These are phyloP conservation scores for Teratosphaeria epicoccoides DNA, from an alignment of 2,329 filamentous ascomycete species.

Conservation along the genomic window DNA sequence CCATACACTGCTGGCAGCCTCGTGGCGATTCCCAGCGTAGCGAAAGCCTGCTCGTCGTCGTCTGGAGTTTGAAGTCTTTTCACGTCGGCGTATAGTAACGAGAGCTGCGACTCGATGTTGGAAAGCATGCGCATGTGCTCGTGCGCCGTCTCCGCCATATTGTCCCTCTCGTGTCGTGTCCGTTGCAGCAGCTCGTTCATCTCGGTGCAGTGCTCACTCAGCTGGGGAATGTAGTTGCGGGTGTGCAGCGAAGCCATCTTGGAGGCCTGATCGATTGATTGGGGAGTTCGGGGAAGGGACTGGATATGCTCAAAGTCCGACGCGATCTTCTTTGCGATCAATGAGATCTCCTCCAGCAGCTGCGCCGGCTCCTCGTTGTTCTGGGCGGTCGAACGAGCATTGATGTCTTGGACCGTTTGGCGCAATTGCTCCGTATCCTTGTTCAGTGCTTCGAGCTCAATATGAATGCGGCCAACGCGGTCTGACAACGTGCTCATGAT, in stretches of 20 bases:
- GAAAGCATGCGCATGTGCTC: conserved; percentile 75
- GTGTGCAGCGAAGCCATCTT: conserved; percentile 56
- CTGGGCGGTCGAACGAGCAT: conserved; percentile 15
- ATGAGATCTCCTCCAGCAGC: conserved; percentile 74
- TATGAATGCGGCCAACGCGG: conserved; percentile 33
- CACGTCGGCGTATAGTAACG: conserved; percentile 61
- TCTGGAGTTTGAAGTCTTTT: conserved; percentile 59
- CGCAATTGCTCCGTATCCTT: conserved; percentile 36
- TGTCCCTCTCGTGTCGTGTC: conserved; percentile 53
- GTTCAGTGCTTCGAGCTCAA: conserved; percentile 31
- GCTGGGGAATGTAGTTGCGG: conserved; percentile 50
- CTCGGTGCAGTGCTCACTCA: conserved; percentile 47
- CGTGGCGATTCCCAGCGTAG: conserved; percentile 67
- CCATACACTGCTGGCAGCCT: conserved; percentile 84
- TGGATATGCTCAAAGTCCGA: conserved; percentile 74
- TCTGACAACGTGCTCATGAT: conserved; percentile 55
- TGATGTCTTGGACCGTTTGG: conserved; percentile 34
- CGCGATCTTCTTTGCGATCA: conserved; percentile 73
- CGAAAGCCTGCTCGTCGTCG: conserved; percentile 69
- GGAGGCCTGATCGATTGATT: conserved; percentile 50
- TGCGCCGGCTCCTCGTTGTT: conserved; percentile 49
- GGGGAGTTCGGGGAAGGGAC: conserved; percentile 56
- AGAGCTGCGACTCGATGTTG: conserved; percentile 64
- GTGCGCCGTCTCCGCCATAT: conserved; percentile 53
- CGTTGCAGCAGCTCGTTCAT: conserved; percentile 44